Evolutionary conservation across 768 basidiomycete genomes (phyloP).

Genomic region (Saitozyma podzolica): DNA sequence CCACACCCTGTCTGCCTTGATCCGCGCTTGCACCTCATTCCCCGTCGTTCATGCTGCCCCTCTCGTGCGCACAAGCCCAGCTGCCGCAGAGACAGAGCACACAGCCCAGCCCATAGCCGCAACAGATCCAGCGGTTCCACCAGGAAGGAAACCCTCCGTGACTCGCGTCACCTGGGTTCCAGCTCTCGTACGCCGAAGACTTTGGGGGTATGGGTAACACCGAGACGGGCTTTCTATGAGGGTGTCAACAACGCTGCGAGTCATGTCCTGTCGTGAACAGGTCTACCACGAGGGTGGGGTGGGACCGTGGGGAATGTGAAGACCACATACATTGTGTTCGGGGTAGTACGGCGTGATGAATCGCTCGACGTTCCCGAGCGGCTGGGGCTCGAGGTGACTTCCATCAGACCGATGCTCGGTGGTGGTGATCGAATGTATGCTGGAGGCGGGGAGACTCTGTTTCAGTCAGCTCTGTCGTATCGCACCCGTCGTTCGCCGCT

Average conservation of each 20-base stretch:
- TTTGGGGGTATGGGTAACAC: constrained; percentile 3
- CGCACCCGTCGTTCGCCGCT: no score
- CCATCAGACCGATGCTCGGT: not conserved
- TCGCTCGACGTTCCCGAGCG: not conserved
- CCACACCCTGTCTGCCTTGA: not conserved
- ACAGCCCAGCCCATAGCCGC: constrained; percentile 41
- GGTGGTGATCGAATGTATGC: constrained; percentile 2
- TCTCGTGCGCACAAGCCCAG: constrained; percentile 35
- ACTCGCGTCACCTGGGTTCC: constrained; percentile 39
- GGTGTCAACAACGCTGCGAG: not conserved
- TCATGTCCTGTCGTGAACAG: not conserved
- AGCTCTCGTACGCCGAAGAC: constrained; percentile 22
- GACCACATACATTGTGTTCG: not conserved
- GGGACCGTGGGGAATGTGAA: not conserved
- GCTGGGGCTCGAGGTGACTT: not conserved
- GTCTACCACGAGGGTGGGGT: not conserved
- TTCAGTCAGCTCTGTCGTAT: not conserved
- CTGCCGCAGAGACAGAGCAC: constrained; percentile 39
- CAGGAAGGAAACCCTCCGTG: constrained; percentile 31
- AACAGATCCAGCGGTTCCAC: constrained; percentile 43
- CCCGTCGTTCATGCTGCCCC: constrained; percentile 7
- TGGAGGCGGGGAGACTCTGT: constrained; percentile 5
- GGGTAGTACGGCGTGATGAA: not conserved
- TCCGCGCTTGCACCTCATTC: not conserved
- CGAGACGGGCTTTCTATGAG: not conserved